Conservation (phyloP, 306 rosid species). For the Quercus engelmannii region DNA sequence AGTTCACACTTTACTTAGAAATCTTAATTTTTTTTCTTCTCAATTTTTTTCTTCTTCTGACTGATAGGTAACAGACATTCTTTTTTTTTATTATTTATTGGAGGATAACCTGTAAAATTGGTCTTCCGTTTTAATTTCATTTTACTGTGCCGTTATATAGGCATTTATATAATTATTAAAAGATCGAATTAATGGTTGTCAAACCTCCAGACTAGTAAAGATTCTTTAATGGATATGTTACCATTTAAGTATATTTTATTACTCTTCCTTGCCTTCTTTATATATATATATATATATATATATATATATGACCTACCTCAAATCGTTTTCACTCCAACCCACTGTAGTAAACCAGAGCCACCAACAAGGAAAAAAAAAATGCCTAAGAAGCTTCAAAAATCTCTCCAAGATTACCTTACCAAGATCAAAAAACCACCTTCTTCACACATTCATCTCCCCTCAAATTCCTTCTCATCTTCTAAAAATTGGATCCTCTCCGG, state of each 20-base stretch:
- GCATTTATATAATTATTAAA: background rate
- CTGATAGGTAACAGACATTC: no score
- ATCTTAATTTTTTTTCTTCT: no score
- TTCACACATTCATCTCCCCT: constrained; percentile 31
- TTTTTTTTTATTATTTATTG: no score
- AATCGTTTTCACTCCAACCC: background rate
- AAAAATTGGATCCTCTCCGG: constrained; percentile 47
- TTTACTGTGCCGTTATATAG: background rate
- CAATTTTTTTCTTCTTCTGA: no score
- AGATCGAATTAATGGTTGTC: background rate
- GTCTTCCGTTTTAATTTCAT: no score
- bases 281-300: constrained; percentile 19
- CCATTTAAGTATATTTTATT: background rate
- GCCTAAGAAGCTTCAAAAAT: constrained; percentile 56
- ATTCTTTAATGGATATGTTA: background rate
- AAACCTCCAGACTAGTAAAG: background rate
- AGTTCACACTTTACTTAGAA: no score
- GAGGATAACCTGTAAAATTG: no score
- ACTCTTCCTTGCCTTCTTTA: background rate
- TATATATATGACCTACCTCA: constrained; percentile 21
- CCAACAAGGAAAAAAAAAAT: constrained; percentile 19
- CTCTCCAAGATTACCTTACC: constrained; percentile 37
- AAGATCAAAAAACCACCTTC: constrained; percentile 42
- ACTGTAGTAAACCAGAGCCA: background rate
- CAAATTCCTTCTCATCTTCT: constrained; percentile 32